Evolutionary conservation across 768 basidiomycete genomes (phyloP), one percentile per base, ranked within the genome.

Genomic region (Lentinula boryana): DNA sequence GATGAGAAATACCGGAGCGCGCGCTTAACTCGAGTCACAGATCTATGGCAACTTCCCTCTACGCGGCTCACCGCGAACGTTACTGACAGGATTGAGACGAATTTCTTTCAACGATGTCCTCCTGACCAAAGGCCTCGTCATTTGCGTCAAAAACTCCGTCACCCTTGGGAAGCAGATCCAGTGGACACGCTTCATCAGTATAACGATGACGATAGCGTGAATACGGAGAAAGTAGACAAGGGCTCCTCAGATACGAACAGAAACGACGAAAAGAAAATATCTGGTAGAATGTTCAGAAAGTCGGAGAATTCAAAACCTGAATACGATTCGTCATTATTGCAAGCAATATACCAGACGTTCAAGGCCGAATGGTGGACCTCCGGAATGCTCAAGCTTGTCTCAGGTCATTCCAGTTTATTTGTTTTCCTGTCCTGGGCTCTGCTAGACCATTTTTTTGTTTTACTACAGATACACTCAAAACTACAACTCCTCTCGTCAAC

Each of bases 401-500:
- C 57, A 72, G 75, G 72, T 49, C 70, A 44, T 8, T 40, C 50
- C 31, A 16, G 5, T n/a, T 27, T 43, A 41, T 31, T 21, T 5
- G 8, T 23, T 27, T 35, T n/a, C 8, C 18, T 23, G n/a, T 21
- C 31, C 10, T 8, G 12, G 2, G 27, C 18, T 3, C 32, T 56
- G 4, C 27, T n/a, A n/a, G 1, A 16, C 13, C 15, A 23, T 13
- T 18, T 13, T 27, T 38, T 15, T 27, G 2, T 13, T 33, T 4
- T 55, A 23, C 23, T 58, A 12, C 15, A 51, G 81, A 79, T 54
- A 78, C 77, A 1, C 70, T 84, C 13, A 76, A 75, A 60, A 80
- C 79, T 6, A 76, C 75, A 4, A 73, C 80, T 4, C 79, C 82
- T 0, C 72, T 84, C 4, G 68, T 83, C 33, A 80, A 73, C 56